Conservation (phyloP, 2,329 filamentous ascomycete species). For the Truncatella angustata region DNA sequence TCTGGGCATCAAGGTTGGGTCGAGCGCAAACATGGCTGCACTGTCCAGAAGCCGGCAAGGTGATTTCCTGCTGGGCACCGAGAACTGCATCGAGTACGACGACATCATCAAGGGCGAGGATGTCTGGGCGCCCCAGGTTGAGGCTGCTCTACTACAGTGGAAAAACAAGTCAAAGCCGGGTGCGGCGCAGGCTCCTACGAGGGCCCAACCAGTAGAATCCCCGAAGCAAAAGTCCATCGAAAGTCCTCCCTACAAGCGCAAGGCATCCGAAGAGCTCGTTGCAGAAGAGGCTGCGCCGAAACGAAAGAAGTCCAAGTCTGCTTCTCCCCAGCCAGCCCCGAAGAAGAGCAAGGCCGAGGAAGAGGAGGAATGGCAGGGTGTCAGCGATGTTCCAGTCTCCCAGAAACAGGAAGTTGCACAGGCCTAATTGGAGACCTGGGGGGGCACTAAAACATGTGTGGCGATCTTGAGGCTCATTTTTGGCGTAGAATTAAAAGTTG, state of each 20-base stretch:
- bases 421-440: too few species aligned
- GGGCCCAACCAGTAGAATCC: not conserved
- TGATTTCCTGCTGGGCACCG: slow-evolving; percentile 68
- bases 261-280: slow-evolving; percentile 11
- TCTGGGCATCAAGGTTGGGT: slow-evolving; percentile 77
- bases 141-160: slow-evolving; percentile 47
- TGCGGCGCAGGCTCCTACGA: not conserved
- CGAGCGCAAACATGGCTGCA: slow-evolving; percentile 81
- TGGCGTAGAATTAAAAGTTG: too few species aligned
- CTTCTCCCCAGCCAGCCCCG: slow-evolving; percentile 5
- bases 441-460: too few species aligned
- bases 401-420: not conserved
- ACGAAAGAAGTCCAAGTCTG: slow-evolving; percentile 7
- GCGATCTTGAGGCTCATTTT: too few species aligned
- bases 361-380: slow-evolving; percentile 2
- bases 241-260: slow-evolving; percentile 11
- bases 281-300: not conserved
- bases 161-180: slow-evolving; percentile 16
- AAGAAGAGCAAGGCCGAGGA: not conserved
- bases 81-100: slow-evolving; percentile 74
- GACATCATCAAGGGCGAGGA: slow-evolving; percentile 75
- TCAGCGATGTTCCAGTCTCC: not conserved
- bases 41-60: slow-evolving; percentile 79
- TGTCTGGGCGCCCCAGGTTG: slow-evolving; percentile 77
- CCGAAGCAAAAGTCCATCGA: slow-evolving; percentile 10